Evolutionary conservation across 1,284 basidiomycete genomes (phyloP).

Genomic region (Fistulina hepatica): DNA sequence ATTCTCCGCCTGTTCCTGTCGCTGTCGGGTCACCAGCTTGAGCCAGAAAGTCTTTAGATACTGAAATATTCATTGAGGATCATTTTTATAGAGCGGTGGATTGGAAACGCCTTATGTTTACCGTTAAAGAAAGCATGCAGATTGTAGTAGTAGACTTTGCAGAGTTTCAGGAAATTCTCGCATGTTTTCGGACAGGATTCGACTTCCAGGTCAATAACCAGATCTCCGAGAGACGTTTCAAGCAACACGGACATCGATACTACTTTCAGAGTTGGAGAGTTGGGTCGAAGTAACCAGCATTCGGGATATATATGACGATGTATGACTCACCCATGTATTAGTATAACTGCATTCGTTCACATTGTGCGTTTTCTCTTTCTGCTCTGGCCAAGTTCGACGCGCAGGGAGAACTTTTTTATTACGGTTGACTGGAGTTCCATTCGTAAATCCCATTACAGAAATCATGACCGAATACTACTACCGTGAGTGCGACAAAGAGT

Average conservation of each 20-base stretch:
- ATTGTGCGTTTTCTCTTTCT: too few relatives aligned
- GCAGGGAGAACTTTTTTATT: too few relatives aligned
- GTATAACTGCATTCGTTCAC: too few relatives aligned
- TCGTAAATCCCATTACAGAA: too few relatives aligned
- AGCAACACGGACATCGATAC: slow-evolving; percentile 98
- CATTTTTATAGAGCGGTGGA: slow-evolving; percentile 6
- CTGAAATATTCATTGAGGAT: slow-evolving; percentile 34
- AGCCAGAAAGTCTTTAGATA: slow-evolving; percentile 94
- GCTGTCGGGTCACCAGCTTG: slow-evolving; percentile 95
- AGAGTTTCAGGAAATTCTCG: slow-evolving; percentile 95
- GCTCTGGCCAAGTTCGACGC: too few relatives aligned
- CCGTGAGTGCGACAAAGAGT: too few relatives aligned
- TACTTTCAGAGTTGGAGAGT: too few relatives aligned
- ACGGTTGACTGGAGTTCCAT: too few relatives aligned
- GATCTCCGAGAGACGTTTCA: slow-evolving; percentile 92
- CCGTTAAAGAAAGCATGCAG: slow-evolving; percentile 96
- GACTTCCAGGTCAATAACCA: slow-evolving; percentile 94
- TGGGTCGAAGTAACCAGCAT: too few relatives aligned
- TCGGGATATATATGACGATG: too few relatives aligned
- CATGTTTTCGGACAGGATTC: slow-evolving; percentile 83
- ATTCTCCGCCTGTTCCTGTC: slow-evolving; percentile 87
- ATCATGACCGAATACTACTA: too few relatives aligned
- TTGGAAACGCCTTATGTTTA: slow-evolving; percentile 26
- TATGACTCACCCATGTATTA: too few relatives aligned
- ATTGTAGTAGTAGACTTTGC: slow-evolving; percentile 95